phyloP scores from a whole-genome alignment of 2,329 filamentous ascomycete species.

The Penicillium sp. region DNA sequence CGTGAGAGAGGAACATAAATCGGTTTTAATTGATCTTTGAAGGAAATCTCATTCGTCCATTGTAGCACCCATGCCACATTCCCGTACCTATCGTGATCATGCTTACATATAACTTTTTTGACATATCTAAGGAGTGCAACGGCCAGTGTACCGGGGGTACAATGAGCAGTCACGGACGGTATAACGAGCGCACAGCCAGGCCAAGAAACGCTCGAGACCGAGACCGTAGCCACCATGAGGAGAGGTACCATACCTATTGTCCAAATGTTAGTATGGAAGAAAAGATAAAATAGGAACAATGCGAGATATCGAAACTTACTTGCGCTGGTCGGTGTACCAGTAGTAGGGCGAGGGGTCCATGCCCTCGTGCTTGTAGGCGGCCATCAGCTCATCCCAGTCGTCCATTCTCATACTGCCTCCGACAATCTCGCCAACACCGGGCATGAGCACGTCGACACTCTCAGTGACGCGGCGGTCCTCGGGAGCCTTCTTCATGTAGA shows the following conservation, averaged over 20 bases:
- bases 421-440: conserved; percentile 94
- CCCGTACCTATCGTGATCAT: conserved; percentile 8
- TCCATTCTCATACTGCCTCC: conserved; percentile 96
- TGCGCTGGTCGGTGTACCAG: conserved; percentile 98
- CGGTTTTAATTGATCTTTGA: not conserved
- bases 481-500: conserved; percentile 94
- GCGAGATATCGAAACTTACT: conserved; percentile 57
- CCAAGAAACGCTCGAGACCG: conserved; percentile 77
- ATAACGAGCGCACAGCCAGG: conserved; percentile 65
- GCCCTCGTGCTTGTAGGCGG: conserved; percentile 79
- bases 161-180: conserved; percentile 59
- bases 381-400: conserved; percentile 83
- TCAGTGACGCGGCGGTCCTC: conserved; percentile 82
- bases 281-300: not conserved
- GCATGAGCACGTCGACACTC: conserved; percentile 84
- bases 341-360: conserved; percentile 86
- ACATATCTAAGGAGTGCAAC: conserved; percentile 46
- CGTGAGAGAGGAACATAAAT: not conserved
- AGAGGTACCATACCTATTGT: conserved; percentile 74
- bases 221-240: conserved; percentile 93
- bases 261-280: conserved; percentile 1
- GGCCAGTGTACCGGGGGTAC: conserved; percentile 52
- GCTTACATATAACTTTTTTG: conserved; percentile 5
- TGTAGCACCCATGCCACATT: conserved; percentile 6
- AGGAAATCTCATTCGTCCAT: not conserved